Percentiles rank a stretch among this genome's conserved stretches.
Conservation (phyloP, 805 yeast species). For the Groenewaldozyma salmanticensis region DNA sequence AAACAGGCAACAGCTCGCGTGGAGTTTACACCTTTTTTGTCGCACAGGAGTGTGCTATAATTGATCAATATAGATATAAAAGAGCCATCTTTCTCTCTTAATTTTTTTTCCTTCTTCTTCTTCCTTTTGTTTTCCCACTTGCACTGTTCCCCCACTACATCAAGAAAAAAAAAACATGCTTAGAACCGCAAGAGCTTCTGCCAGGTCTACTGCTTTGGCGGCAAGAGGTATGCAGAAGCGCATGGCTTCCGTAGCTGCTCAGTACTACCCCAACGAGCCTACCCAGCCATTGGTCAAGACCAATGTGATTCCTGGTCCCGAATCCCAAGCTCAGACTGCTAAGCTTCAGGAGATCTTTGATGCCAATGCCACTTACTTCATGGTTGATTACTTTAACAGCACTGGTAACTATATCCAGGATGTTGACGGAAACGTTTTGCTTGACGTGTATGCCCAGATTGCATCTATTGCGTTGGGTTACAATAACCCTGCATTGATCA, state of each 20-base stretch:
- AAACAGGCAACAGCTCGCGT: too few relatives aligned
- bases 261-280: constrained; percentile 48
- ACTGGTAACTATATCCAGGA: constrained; percentile 72
- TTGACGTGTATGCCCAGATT: constrained; percentile 76
- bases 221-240: constrained; percentile 3
- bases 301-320: constrained; percentile 67
- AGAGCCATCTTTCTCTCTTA: not conserved
- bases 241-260: constrained; percentile 11
- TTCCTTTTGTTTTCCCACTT: too few relatives aligned
- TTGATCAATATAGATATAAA: not conserved
- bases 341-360: constrained; percentile 56
- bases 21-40: too few relatives aligned
- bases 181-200: constrained; percentile 5
- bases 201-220: not conserved
- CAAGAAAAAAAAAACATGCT: constrained; percentile 5
- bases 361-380: constrained; percentile 61
- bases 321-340: constrained; percentile 41
- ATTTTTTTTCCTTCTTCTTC: not conserved
- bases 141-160: too few relatives aligned
- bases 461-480: constrained; percentile 81
- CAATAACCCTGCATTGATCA: constrained; percentile 67
- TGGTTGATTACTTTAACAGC: constrained; percentile 68
- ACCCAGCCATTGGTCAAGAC: constrained; percentile 51
- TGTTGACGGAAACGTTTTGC: constrained; percentile 63
- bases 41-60: too few relatives aligned